phyloP scores from a whole-genome alignment of 2,329 filamentous ascomycete genomes.

The Paradendryphiella salina region DNA sequence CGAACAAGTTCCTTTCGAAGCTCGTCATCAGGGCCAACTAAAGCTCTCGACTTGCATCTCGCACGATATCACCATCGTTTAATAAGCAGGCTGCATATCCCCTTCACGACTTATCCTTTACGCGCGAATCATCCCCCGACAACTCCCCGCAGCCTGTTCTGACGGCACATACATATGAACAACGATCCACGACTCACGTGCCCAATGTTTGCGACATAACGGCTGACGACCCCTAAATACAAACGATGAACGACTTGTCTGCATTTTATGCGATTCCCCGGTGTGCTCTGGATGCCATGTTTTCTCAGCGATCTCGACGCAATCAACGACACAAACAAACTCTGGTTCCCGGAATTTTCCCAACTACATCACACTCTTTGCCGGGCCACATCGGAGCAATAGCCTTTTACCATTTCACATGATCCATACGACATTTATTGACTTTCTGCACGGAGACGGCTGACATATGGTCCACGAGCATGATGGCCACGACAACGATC shows the following conservation, averaged over 20 bases:
- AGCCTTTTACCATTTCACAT: constrained; percentile 21
- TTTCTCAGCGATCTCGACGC: constrained; percentile 26
- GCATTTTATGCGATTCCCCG: constrained; percentile 46
- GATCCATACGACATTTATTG: constrained; percentile 27
- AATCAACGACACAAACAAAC: constrained; percentile 14
- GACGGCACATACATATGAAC: constrained; percentile 36
- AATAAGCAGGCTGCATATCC: constrained; percentile 20
- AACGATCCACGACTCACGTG: constrained; percentile 40
- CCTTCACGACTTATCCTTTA: constrained; percentile 22
- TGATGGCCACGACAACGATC: constrained; percentile 29
- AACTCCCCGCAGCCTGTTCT: constrained; percentile 30
- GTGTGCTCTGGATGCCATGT: constrained; percentile 42
- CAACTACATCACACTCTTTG: constrained; percentile 39
- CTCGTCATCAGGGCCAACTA: constrained; percentile 94
- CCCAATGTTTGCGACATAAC: constrained; percentile 38
- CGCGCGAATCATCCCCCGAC: constrained; percentile 32
- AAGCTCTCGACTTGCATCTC: constrained; percentile 4
- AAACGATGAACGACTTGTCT: constrained; percentile 41
- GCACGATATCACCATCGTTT: constrained; percentile 11
- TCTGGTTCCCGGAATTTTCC: constrained; percentile 22
- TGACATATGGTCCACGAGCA: constrained; percentile 32
- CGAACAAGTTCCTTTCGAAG: constrained; percentile 96
- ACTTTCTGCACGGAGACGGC: constrained; percentile 27
- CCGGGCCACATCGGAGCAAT: constrained; percentile 22
- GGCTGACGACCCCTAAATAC: constrained; percentile 39